Percentiles rank a stretch among this genome's conserved stretches.
Conservation (phyloP, 2,329 filamentous ascomycete genomes). For the Ilyonectria destructans region DNA sequence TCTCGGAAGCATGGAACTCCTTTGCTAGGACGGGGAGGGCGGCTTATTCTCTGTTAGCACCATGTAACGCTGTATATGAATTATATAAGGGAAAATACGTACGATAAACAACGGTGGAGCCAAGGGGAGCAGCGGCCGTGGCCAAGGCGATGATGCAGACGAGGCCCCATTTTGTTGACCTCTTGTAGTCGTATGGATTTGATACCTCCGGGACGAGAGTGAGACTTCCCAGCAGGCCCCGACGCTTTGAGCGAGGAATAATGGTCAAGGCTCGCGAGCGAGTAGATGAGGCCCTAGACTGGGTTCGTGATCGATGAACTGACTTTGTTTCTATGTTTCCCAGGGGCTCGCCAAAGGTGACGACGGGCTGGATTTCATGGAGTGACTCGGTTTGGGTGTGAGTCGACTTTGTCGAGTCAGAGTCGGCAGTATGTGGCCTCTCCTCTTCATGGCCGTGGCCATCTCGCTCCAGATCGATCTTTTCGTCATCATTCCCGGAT, state of each 20-base stretch:
- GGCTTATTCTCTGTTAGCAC: constrained; percentile 63
- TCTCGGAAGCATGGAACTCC: constrained; percentile 75
- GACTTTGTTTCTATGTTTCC: constrained; percentile 46
- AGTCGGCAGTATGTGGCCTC: constrained; percentile 36
- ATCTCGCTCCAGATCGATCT: constrained; percentile 36
- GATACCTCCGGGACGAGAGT: constrained; percentile 85
- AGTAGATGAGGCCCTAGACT: constrained; percentile 58
- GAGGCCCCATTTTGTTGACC: constrained; percentile 87
- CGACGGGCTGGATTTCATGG: constrained; percentile 39
- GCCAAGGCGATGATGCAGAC: constrained; percentile 85
- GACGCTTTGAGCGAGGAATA: constrained; percentile 66
- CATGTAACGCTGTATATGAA: background rate
- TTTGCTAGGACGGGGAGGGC: constrained; percentile 76
- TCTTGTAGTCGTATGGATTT: constrained; percentile 80
- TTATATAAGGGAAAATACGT: constrained; percentile 53
- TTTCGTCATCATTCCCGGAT: constrained; percentile 31
- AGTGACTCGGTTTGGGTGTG: constrained; percentile 25
- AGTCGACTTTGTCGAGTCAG: constrained; percentile 35
- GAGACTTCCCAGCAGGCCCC: constrained; percentile 82
- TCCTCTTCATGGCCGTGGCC: constrained; percentile 16
- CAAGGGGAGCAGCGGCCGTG: constrained; percentile 85
- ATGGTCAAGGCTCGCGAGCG: constrained; percentile 57
- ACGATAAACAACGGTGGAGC: constrained; percentile 89
- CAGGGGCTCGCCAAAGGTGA: constrained; percentile 42
- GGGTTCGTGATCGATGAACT: constrained; percentile 37